Conservation (phyloP, 208 protist genomes). For the Trypanosoma avium region DNA sequence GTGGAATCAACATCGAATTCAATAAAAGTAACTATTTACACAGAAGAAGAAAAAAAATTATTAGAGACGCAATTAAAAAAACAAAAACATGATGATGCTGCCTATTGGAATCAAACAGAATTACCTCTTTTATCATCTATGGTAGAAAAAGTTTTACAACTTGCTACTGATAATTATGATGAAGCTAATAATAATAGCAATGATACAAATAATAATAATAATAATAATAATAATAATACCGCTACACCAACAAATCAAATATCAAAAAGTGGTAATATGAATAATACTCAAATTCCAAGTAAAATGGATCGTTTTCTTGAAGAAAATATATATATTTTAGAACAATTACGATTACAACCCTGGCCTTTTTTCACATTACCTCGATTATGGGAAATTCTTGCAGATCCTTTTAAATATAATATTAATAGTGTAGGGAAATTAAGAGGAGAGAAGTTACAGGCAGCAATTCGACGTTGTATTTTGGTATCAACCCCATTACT, state of each 20-base stretch:
- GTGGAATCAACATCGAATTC: too few species aligned
- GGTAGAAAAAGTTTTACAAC: conserved; percentile 52
- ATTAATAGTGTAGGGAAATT: conserved; percentile 30
- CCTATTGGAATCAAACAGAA: conserved; percentile 11
- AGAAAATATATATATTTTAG: conserved; percentile 79
- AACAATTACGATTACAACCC: conserved; percentile 62
- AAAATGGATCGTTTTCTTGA: conserved; percentile 55
- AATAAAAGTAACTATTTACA: too few species aligned
- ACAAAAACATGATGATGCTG: too few species aligned
- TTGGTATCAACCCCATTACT: conserved; percentile 53
- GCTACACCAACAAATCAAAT: neutral
- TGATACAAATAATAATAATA: neutral
- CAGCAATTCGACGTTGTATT: conserved; percentile 70
- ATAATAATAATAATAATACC: neutral
- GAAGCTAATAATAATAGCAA: neutral
- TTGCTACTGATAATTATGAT: conserved; percentile 42
- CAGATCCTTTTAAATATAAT: conserved; percentile 40
- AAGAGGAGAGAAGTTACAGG: conserved; percentile 67
- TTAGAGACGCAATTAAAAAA: too few species aligned
- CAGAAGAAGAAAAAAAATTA: too few species aligned
- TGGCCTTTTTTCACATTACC: conserved; percentile 74
- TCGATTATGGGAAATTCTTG: conserved; percentile 72
- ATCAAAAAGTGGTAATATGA: neutral
- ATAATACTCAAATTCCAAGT: neutral
- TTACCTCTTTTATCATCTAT: conserved; percentile 33